A percentile compares a stretch with the other conserved stretches of the same genome.
phyloP scores from a whole-genome alignment of 1,284 basidiomycete species.

The Irpex sp. region DNA sequence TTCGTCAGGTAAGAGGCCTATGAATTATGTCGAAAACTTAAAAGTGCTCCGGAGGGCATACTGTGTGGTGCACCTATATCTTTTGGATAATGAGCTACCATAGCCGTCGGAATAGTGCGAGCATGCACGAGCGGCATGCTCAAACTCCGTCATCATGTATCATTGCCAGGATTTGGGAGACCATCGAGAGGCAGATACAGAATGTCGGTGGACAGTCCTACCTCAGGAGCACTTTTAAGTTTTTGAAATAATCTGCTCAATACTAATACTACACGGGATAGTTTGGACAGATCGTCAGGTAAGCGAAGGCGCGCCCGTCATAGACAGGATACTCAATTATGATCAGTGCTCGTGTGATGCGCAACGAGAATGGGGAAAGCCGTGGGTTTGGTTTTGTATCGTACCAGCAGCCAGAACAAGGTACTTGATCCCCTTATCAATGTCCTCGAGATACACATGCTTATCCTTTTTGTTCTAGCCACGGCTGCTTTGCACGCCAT shows the following conservation, averaged over 20 bases:
- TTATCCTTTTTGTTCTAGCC: constrained; percentile 38
- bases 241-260: too few species aligned
- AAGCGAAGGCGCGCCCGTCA: constrained; percentile 17
- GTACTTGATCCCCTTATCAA: constrained; percentile 34
- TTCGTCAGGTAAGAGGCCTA: constrained; percentile 54
- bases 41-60: too few species aligned
- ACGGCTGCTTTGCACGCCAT: constrained; percentile 70
- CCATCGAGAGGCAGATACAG: too few species aligned
- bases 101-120: too few species aligned
- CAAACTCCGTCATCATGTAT: too few species aligned
- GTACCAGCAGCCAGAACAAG: constrained; percentile 81
- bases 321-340: background rate
- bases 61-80: too few species aligned
- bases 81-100: too few species aligned
- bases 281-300: constrained; percentile 87
- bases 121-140: too few species aligned
- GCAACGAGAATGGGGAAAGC: constrained; percentile 79
- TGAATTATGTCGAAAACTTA: too few species aligned
- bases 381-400: constrained; percentile 97
- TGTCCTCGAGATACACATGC: background rate
- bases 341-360: constrained; percentile 89
- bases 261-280: constrained; percentile 24
- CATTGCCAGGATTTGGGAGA: too few species aligned
- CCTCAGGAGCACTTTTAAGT: too few species aligned
- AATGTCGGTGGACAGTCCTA: too few species aligned